A percentile compares a stretch with the other conserved stretches of the same genome.
These are phyloP conservation scores for Claviceps lovelessii DNA, from an alignment of 2,329 filamentous ascomycete genomes.

Conservation along the genomic window DNA sequence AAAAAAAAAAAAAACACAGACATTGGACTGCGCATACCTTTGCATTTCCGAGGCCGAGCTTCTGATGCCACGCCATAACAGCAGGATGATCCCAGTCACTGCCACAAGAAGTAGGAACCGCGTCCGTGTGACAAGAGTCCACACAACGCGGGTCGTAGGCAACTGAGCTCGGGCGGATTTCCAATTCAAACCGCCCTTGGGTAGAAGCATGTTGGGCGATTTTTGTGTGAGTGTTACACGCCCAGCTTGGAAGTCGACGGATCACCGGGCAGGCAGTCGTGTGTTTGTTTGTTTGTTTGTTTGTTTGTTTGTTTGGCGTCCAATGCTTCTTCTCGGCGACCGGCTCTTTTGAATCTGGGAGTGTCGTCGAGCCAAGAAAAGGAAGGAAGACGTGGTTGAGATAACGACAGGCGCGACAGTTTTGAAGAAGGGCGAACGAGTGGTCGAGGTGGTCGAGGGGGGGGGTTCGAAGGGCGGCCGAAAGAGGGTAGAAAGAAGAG, in stretches of 20 bases:
- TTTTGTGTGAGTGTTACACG: conserved; percentile 2
- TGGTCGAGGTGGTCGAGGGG: background rate
- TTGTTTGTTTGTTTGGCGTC: background rate
- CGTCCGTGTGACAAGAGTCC: conserved; percentile 58
- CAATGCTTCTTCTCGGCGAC: background rate
- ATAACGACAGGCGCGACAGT: conserved; percentile 1
- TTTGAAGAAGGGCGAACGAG: conserved; percentile 1
- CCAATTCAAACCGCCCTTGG: conserved; percentile 83
- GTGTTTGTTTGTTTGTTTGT: background rate
- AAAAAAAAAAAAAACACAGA: background rate
- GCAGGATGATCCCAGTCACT: conserved; percentile 53
- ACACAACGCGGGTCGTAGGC: conserved; percentile 60
- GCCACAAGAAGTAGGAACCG: conserved; percentile 64
- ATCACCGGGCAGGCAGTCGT: background rate
- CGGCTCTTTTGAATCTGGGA: conserved; percentile 10
- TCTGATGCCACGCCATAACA: conserved; percentile 80
- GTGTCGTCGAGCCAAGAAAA: background rate
- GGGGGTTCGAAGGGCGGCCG: background rate
- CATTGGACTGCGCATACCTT: conserved; percentile 44
- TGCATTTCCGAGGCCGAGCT: conserved; percentile 76
- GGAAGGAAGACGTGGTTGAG: background rate
- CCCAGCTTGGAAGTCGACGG: background rate
- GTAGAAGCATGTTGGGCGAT: conserved; percentile 59
- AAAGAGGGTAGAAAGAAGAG: background rate
- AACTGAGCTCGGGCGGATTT: conserved; percentile 72